Evolutionary conservation across 371 early-diverging fungal species (phyloP), one percentile per base, ranked within the genome.

Genomic region (Modicella reniformis): DNA sequence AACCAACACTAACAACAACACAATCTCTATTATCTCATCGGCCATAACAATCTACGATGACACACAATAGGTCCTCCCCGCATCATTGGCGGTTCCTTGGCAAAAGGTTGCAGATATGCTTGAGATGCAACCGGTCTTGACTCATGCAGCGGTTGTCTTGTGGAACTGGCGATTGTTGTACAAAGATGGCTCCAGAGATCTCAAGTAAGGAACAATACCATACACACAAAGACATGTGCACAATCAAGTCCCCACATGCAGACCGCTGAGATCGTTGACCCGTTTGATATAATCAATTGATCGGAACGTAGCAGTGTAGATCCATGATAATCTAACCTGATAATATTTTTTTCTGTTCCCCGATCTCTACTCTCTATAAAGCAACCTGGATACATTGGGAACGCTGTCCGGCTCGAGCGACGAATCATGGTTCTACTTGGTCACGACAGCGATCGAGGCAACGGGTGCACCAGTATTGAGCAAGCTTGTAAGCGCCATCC

Each of bases 341-440:
- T n/a, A 8, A 30, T 19, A 25, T n/a, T 2, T 57, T 17, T 40
- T 29, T 6, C 34, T 56, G 15, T 29, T n/a, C n/a, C 17, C 44
- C 44, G 44, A 44, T 44, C 6, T 29, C 44, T 29, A 5, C 28
- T 2, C 25, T 19, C 40, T 53, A 7, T 15, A 52, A 47, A 90
- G 89, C 74, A 98, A 98, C 80, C 60, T 97, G 26, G 85, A 88
- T 17, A 90, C 93, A 0, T 80, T 94, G 67, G 85, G 91, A 48
- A 96, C 95, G 7, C 94, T 94, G 70, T 91, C 95, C 8, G 96
- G 97, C 19, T 88, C 92, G 19, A 82, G 91, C 53, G 98, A 98
- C 83, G 98, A 98, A 85, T 84, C 96, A 0, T 97, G 98, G 97
- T 98, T 98, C 77, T 97, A 95, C 81, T 86, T 98, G 30, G 90